Base-by-base conservation (phyloP, 164 flowering plant genomes). In the Vitis cinerea region DNA sequence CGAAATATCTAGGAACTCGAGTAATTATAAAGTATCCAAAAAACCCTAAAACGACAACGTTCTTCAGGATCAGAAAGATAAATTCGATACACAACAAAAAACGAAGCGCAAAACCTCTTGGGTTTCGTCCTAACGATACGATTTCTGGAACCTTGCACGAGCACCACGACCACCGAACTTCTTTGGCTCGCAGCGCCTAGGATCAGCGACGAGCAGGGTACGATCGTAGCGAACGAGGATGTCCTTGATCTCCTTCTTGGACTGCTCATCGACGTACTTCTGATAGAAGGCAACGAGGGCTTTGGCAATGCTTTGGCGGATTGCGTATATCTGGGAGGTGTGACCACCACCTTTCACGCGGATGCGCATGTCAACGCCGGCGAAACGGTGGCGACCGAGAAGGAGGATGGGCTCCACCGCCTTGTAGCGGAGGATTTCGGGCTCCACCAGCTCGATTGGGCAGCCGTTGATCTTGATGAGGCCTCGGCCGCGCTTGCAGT, bases 111-210 rank as follows among this genome's bases (percentile, higher is more conserved):
- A 0, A 37, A 37, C 44, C 44, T 37, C 44, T 19, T 31, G 30
- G 37, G 15, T 10, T 10, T 9, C 44, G 48, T 70, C 47, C 61
- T 64, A 89, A 86, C 94, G 94, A 80, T 88, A 90, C 16, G 85
- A 80, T 75, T 88, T 90, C 94, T 90, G 95, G 87, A 90, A 90
- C 78, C 95, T 79, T 10, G 92, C 87, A 60, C 95, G 82, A 51
- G 95, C 95, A 72, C 95, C 95, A 70, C 90, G 88, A 37, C 96
- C 96, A 58, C 92, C 95, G 51, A 90, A 90, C 87, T 88, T 90
- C 90, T 90, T 90, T 23, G 95, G 93, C 88, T 90, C 93, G 71
- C 96, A 90, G 57, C 93, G 78, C 54, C 96, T 77, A 0, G 93
- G 96, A 74, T 90, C 93, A 15, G 93, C 93, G 8, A 90, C 95